These are phyloP conservation scores for Camelina neglecta DNA, from an alignment of 345 rosid genomes.

Conservation along the genomic window DNA sequence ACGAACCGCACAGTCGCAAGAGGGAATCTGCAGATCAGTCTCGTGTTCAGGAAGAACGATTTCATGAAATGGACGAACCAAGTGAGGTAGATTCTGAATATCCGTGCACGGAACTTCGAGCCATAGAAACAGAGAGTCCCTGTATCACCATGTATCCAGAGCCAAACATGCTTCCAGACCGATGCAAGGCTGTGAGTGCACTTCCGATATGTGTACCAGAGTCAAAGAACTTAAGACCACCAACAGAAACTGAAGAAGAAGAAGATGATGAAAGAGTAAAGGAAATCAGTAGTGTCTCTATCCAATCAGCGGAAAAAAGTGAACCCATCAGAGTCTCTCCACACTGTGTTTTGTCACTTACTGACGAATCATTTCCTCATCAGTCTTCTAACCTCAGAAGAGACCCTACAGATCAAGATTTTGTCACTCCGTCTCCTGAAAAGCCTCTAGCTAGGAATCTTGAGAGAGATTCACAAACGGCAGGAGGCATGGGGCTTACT, in stretches of 20 bases:
- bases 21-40: slow-evolving; percentile 49
- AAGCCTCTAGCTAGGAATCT: slow-evolving; percentile 46
- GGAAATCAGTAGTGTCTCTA: slow-evolving; percentile 29
- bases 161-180: slow-evolving; percentile 40
- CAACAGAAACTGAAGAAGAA: slow-evolving; percentile 32
- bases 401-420: slow-evolving; percentile 35
- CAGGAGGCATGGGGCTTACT: slow-evolving; percentile 49
- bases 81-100: slow-evolving; percentile 54
- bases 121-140: slow-evolving; percentile 58
- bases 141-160: slow-evolving; percentile 39
- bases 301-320: slow-evolving; percentile 43
- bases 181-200: slow-evolving; percentile 40
- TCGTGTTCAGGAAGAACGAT: slow-evolving; percentile 43
- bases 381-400: slow-evolving; percentile 55
- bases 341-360: slow-evolving; percentile 45
- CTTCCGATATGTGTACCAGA: slow-evolving; percentile 33
- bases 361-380: slow-evolving; percentile 49
- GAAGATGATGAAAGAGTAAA: slow-evolving; percentile 29
- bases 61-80: slow-evolving; percentile 45
- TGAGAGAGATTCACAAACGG: slow-evolving; percentile 48
- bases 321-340: slow-evolving; percentile 39
- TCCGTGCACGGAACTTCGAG: slow-evolving; percentile 59
- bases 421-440: slow-evolving; percentile 50
- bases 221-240: slow-evolving; percentile 33
- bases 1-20: slow-evolving; percentile 29